phyloP scores from a whole-genome alignment of 768 basidiomycete species.

The Naganishia randhawae region DNA sequence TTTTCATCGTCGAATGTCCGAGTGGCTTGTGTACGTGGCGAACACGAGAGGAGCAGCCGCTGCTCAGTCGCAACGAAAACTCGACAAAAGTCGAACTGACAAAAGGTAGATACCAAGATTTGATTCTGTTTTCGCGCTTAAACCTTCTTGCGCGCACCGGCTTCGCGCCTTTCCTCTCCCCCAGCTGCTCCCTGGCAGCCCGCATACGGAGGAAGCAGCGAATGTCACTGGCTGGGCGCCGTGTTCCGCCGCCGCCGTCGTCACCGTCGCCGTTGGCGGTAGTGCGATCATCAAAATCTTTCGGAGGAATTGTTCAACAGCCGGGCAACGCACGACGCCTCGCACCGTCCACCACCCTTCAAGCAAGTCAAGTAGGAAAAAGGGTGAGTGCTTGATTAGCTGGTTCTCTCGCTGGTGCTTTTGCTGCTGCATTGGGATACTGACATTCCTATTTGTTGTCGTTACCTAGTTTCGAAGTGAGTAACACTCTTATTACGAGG shows the following conservation, averaged over 20 bases:
- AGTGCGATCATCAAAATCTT: conserved; percentile 11
- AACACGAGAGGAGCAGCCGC: too few species aligned
- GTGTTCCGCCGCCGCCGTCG: background rate
- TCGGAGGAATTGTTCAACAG: background rate
- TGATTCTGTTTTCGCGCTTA: too few species aligned
- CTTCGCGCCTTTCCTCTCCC: background rate
- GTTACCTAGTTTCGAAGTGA: conserved; percentile 22
- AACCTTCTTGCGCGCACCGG: too few species aligned
- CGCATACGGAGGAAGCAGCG: background rate
- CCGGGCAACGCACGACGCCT: conserved; percentile 13
- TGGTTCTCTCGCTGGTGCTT: conserved; percentile 7
- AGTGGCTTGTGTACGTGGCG: too few species aligned
- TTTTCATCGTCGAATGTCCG: too few species aligned
- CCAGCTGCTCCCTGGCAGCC: background rate
- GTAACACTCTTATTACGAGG: background rate
- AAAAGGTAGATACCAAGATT: too few species aligned
- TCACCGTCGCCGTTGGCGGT: background rate
- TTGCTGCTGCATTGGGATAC: background rate
- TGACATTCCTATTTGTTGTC: background rate
- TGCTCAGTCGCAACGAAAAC: too few species aligned
- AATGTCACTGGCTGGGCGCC: conserved; percentile 1
- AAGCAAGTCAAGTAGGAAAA: conserved; percentile 25
- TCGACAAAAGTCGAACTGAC: too few species aligned
- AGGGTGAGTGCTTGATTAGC: conserved; percentile 7
- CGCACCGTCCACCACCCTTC: conserved; percentile 18